These are phyloP conservation scores for Geotrichum histeridarum DNA, from an alignment of 1,139 yeast genomes.

Conservation along the genomic window DNA sequence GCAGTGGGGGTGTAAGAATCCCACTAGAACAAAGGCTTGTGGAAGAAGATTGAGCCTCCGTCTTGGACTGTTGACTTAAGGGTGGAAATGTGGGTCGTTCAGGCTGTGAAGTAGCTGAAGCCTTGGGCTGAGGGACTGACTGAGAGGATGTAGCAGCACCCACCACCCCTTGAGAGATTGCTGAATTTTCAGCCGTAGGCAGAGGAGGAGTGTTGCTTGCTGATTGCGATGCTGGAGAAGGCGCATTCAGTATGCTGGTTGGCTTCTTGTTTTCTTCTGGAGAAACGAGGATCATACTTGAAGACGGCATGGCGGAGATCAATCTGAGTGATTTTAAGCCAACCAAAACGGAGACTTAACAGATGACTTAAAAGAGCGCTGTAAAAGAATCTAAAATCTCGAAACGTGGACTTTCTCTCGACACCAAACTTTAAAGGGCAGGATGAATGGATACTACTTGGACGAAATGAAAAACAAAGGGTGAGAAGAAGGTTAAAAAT, in stretches of 20 bases:
- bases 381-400: too few relatives aligned
- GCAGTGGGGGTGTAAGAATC: background rate
- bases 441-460: too few relatives aligned
- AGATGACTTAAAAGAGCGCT: too few relatives aligned
- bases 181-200: background rate
- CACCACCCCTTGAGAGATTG: background rate
- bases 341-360: too few relatives aligned
- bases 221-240: constrained; percentile 2
- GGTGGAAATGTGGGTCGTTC: background rate
- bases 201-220: background rate
- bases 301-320: constrained; percentile 7
- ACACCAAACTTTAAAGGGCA: too few relatives aligned
- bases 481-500: too few relatives aligned
- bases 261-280: constrained; percentile 3
- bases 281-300: constrained; percentile 1
- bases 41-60: background rate
- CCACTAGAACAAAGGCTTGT: background rate
- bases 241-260: constrained; percentile 6
- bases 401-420: too few relatives aligned
- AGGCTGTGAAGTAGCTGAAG: background rate
- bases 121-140: background rate
- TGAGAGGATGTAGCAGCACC: background rate
- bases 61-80: background rate
- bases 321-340: too few relatives aligned
- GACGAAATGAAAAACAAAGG: too few relatives aligned